phyloP scores from a whole-genome alignment of 441 rosid genomes.

The Flueggea neowawraea region DNA sequence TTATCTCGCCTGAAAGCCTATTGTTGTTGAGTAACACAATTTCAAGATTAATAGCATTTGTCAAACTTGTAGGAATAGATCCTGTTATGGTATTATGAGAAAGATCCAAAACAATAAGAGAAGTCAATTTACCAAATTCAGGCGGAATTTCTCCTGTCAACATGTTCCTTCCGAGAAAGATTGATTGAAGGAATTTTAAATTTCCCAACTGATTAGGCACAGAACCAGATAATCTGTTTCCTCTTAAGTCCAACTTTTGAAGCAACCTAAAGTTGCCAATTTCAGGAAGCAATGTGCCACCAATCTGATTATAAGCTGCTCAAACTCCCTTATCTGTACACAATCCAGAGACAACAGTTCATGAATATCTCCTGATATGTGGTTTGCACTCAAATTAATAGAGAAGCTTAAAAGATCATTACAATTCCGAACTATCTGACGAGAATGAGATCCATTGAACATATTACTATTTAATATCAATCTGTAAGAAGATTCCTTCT shows the following conservation, averaged over 20 bases:
- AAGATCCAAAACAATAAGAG: conserved; percentile 52
- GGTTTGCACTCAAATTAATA: conserved; percentile 52
- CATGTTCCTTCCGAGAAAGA: conserved; percentile 49
- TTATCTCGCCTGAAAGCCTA: conserved; percentile 49
- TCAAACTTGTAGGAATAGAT: conserved; percentile 41
- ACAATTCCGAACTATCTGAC: conserved; percentile 36
- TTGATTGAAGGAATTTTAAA: conserved; percentile 29
- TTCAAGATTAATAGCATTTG: conserved; percentile 39
- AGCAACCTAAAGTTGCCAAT: conserved; percentile 44
- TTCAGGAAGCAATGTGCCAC: conserved; percentile 36
- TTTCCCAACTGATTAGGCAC: conserved; percentile 43
- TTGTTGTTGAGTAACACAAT: conserved; percentile 45
- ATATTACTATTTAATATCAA: conserved; percentile 48
- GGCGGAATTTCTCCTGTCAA: conserved; percentile 51
- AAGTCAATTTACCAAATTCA: conserved; percentile 35
- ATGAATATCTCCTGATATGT: conserved; percentile 31
- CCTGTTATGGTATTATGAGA: conserved; percentile 55
- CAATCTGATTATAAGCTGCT: conserved; percentile 54
- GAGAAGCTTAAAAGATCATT: conserved; percentile 36
- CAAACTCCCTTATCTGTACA: conserved; percentile 30
- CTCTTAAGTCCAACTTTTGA: conserved; percentile 41
- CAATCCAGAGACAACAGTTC: conserved; percentile 33
- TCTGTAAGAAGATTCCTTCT: conserved; percentile 29
- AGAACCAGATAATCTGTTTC: conserved; percentile 44
- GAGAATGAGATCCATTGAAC: conserved; percentile 42